Base-by-base conservation (phyloP, 345 rosid species). In the Euphorbia tirucalli region DNA sequence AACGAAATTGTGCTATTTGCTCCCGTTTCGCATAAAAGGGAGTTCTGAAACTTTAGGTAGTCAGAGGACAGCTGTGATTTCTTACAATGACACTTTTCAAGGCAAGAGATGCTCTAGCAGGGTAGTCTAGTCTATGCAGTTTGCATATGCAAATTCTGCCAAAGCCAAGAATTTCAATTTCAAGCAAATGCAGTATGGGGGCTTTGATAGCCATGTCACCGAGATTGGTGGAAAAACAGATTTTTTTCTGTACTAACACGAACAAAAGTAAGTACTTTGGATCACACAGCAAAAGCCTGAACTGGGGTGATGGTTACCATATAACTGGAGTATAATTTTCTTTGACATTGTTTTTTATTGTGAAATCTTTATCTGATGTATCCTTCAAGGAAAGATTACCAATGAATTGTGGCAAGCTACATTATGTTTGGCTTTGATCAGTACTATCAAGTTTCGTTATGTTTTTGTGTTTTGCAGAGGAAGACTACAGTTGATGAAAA, bases 381-480 rank as follows among this genome's bases (percentile, higher is more conserved):
- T 41, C 32, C 11, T n/a, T 24, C 52, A 64, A 24, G 27, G 32
- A 46, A 25, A 15, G 35, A 2, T 65, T 46, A 65, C 28, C 24
- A 31, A 5, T 46, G 48, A 44, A 44, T 5, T 27, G 15, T 18
- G 25, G 37, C 27, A 46, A 32, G 43, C 5, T 13, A 35, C 68
- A 64, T 64, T 8, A 43, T 19, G 15, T 46, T 46, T n/a, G 31
- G 37, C 48, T 25, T 16, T 24, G 18, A 19, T 18, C 10, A 27
- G 9, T 41, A 31, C 24, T 69, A 30, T 64, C 27, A 32, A 69
- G 44, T n/a, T 66, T 19, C 66, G 14, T 43, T 77, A 54, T 67
- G 48, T 69, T 30, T 57, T 69, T 75, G 37, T 43, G 37, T 71
- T 43, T 50, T 83, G 77, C 89, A 95, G 99, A 87, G 97, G 82